These are phyloP conservation scores for Trichoderma afroharzianum DNA, from an alignment of 2,329 filamentous ascomycete species.

Conservation along the genomic window DNA sequence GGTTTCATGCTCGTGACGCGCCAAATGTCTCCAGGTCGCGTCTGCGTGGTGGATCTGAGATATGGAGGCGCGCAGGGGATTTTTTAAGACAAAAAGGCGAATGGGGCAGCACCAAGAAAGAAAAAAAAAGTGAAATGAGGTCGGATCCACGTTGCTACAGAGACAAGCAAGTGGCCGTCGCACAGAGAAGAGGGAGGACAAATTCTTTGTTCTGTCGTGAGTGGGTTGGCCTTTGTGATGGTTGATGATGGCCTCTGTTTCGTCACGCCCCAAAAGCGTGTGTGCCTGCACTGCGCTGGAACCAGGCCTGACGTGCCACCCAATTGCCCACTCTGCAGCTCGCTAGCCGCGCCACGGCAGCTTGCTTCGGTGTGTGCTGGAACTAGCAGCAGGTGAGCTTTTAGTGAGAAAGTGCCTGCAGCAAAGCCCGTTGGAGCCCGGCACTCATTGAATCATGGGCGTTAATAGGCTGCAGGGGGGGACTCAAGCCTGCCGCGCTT, in stretches of 20 bases:
- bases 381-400: constrained; percentile 1
- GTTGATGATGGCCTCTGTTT: background rate
- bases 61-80: constrained; percentile 6
- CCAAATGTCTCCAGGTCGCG: constrained; percentile 30
- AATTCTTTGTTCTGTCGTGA: background rate
- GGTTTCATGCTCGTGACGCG: constrained; percentile 41
- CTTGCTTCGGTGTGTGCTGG: constrained; percentile 4
- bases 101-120: background rate
- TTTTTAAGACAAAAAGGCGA: background rate
- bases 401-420: constrained; percentile 13
- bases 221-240: background rate
- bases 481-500: background rate
- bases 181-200: background rate
- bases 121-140: background rate
- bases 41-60: constrained; percentile 23
- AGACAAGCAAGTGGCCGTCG: background rate
- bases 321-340: background rate
- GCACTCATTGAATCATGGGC: background rate
- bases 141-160: constrained; percentile 11
- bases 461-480: constrained; percentile 12
- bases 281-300: constrained; percentile 1
- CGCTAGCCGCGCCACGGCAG: background rate
- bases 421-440: background rate
- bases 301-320: background rate
- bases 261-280: background rate